phyloP scores from a whole-genome alignment of 129 eudicot species.

The Escallonia herrerae region DNA sequence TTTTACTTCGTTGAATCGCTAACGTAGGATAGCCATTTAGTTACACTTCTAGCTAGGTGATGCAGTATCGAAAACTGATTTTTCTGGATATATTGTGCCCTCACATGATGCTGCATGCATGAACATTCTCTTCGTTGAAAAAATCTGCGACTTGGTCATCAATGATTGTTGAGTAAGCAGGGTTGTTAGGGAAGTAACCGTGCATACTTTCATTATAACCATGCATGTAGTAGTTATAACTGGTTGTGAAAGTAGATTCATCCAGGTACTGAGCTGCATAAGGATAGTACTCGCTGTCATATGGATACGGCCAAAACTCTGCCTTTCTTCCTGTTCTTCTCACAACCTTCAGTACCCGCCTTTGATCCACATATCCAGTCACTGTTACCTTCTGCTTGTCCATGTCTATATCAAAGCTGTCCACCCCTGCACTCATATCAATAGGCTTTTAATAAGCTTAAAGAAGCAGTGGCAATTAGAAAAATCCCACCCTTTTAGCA shows the following conservation, averaged over 20 bases:
- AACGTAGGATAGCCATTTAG: no score
- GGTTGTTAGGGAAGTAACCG: constrained; percentile 32
- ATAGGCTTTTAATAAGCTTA: no score
- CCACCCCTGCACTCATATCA: constrained; percentile 31
- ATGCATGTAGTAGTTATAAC: constrained; percentile 42
- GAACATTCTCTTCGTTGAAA: constrained; percentile 39
- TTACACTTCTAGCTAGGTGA: no score
- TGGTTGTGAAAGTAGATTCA: constrained; percentile 25
- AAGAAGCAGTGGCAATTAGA: no score
- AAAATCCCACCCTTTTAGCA: no score
- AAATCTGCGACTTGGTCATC: constrained; percentile 30
- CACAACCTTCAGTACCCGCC: constrained; percentile 32
- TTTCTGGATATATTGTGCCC: no score
- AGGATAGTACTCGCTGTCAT: constrained; percentile 30
- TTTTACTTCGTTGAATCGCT: no score
- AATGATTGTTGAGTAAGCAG: constrained; percentile 19
- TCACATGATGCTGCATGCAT: constrained; percentile 46
- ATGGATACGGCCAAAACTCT: constrained; percentile 45
- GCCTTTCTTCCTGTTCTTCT: constrained; percentile 48
- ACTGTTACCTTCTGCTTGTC: constrained; percentile 48
- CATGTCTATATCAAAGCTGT: constrained; percentile 38
- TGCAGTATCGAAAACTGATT: no score
- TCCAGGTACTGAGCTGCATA: constrained; percentile 33
- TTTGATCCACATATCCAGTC: constrained; percentile 28
- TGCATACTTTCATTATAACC: constrained; percentile 35